A percentile compares a stretch with the other conserved stretches of the same genome.
phyloP scores from a whole-genome alignment of 495 filamentous ascomycete species.

The Daldinia loculata region DNA sequence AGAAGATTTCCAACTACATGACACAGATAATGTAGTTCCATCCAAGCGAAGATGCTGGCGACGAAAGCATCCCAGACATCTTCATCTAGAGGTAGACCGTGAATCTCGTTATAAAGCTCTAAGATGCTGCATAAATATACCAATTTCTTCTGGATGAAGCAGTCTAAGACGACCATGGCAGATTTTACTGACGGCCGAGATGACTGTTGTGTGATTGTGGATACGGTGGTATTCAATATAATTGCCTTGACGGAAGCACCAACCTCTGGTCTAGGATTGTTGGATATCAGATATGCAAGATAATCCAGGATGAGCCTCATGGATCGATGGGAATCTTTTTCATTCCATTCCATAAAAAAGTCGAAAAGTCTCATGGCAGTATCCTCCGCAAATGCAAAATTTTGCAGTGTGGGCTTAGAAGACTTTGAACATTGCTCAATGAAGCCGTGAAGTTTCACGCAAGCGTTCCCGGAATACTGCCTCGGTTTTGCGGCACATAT shows the following conservation, averaged over 20 bases:
- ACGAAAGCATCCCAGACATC: slow-evolving; percentile 55
- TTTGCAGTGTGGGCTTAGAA: slow-evolving; percentile 46
- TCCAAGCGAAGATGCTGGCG: slow-evolving; percentile 65
- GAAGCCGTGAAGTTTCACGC: slow-evolving; percentile 63
- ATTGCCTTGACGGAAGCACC: slow-evolving; percentile 48
- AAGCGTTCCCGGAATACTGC: slow-evolving; percentile 56
- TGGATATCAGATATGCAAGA: slow-evolving; percentile 61
- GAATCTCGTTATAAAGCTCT: slow-evolving; percentile 46
- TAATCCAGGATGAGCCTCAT: slow-evolving; percentile 76
- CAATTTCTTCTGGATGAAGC: slow-evolving; percentile 64
- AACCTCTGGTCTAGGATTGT: slow-evolving; percentile 54
- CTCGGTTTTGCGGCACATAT: slow-evolving; percentile 55
- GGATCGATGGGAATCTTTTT: slow-evolving; percentile 76
- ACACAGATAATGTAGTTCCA: slow-evolving; percentile 67
- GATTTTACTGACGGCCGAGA: slow-evolving; percentile 67
- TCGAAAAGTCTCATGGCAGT: slow-evolving; percentile 69
- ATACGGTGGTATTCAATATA: slow-evolving; percentile 55
- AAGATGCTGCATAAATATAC: slow-evolving; percentile 53
- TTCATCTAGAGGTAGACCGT: slow-evolving; percentile 35
- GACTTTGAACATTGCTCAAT: slow-evolving; percentile 63
- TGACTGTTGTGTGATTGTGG: slow-evolving; percentile 61
- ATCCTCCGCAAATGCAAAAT: slow-evolving; percentile 59
- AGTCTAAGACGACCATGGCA: slow-evolving; percentile 66
- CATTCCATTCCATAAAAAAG: slow-evolving; percentile 76
- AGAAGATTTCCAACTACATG: slow-evolving; percentile 72